Percentiles rank a stretch among this genome's conserved stretches.
Conservation (phyloP, 179 eudicot genomes). For the Spinacia oleracea region DNA sequence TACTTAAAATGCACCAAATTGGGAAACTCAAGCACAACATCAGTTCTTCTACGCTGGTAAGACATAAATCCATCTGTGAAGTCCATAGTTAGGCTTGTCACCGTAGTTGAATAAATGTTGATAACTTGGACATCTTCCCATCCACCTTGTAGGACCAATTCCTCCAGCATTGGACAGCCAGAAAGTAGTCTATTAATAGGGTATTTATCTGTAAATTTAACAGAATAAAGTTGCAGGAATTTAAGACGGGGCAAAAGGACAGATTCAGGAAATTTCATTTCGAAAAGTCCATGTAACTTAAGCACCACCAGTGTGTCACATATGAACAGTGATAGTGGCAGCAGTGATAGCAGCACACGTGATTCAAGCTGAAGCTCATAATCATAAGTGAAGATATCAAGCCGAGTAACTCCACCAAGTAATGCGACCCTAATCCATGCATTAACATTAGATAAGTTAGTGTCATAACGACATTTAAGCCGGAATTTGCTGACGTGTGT, state of each 20-base stretch:
- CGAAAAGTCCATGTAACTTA: background rate
- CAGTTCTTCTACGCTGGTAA: background rate
- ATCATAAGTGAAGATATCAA: constrained; percentile 10
- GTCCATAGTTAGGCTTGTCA: constrained; percentile 4
- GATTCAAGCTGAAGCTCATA: background rate
- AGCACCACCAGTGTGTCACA: constrained; percentile 21
- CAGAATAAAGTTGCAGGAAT: constrained; percentile 4
- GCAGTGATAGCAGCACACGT: constrained; percentile 1
- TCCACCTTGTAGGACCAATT: constrained; percentile 2
- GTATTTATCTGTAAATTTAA: background rate
- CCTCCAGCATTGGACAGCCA: constrained; percentile 26
- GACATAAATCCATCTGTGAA: background rate
- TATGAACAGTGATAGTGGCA: constrained; percentile 13
- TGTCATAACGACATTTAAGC: background rate
- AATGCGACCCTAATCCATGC: constrained; percentile 21
- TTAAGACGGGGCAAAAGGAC: constrained; percentile 18
- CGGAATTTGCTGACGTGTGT: constrained; percentile 12
- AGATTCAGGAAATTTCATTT: background rate
- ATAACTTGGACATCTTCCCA: background rate
- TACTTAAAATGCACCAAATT: background rate
- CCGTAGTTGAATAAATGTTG: too few species aligned
- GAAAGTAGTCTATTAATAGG: constrained; percentile 12
- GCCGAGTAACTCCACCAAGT: constrained; percentile 17
- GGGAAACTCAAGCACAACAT: constrained; percentile 8
- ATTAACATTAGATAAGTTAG: background rate